phyloP scores from a whole-genome alignment of 2,329 filamentous ascomycete genomes.

The Arachnomyces sp. region DNA sequence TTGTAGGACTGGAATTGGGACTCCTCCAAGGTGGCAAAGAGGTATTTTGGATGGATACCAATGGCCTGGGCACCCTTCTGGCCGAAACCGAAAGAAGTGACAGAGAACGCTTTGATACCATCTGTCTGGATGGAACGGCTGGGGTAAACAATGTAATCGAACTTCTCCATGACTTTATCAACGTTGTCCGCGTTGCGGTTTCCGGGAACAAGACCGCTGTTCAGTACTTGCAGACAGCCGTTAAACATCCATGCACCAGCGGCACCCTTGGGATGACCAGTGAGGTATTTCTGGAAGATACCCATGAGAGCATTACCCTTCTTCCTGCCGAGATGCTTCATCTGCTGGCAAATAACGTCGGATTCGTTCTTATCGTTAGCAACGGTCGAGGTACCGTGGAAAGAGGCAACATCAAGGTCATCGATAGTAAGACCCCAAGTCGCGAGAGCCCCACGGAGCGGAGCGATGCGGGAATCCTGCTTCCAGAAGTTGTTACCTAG shows the following conservation, averaged over 20 bases:
- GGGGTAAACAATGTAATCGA: conserved; percentile 29
- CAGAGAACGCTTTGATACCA: conserved; percentile 28
- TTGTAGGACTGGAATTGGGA: conserved; percentile 51
- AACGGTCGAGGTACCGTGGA: conserved; percentile 37
- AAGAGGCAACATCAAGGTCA: conserved; percentile 30
- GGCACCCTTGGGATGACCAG: conserved; percentile 33
- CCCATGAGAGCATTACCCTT: conserved; percentile 25
- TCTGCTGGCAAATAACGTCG: conserved; percentile 28
- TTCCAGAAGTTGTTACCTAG: conserved; percentile 99
- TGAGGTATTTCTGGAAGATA: conserved; percentile 32
- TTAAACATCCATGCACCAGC: conserved; percentile 35
- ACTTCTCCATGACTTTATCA: conserved; percentile 22
- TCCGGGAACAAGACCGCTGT: conserved; percentile 26
- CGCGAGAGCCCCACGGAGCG: conserved; percentile 29
- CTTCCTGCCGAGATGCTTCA: conserved; percentile 28
- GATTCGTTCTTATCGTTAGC: conserved; percentile 36
- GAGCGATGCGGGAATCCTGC: conserved; percentile 66
- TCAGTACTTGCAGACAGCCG: conserved; percentile 30
- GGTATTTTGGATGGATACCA: conserved; percentile 28
- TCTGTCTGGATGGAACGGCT: conserved; percentile 15
- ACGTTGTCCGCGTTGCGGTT: conserved; percentile 34
- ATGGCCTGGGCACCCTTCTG: conserved; percentile 37
- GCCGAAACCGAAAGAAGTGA: conserved; percentile 40
- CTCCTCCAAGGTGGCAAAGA: conserved; percentile 23
- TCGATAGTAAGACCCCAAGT: conserved; percentile 32